Evolutionary conservation across 2,329 filamentous ascomycete genomes (phyloP).

Genomic region (Microdochium trichocladiopsis): DNA sequence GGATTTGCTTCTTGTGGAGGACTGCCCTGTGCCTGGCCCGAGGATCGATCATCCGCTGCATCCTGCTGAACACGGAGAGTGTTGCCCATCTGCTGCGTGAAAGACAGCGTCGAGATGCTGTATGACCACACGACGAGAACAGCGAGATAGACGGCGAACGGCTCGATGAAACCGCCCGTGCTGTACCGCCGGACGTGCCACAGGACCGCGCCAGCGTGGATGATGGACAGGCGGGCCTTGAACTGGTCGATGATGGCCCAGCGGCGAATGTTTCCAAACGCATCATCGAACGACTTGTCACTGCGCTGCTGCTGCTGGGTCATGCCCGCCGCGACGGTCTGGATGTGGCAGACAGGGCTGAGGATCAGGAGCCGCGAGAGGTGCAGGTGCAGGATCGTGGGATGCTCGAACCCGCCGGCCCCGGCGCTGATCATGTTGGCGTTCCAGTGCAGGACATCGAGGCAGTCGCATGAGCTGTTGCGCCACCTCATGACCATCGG

Average conservation of each 20-base stretch:
- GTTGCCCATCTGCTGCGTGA: not conserved
- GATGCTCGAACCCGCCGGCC: conserved; percentile 42
- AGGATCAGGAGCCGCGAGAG: conserved; percentile 44
- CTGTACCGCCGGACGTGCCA: conserved; percentile 39
- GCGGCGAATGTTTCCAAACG: conserved; percentile 3
- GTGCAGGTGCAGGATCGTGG: conserved; percentile 48
- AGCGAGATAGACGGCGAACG: conserved; percentile 26
- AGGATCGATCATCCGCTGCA: not conserved
- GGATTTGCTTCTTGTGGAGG: no score
- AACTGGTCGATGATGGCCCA: conserved; percentile 22
- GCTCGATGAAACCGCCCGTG: conserved; percentile 30
- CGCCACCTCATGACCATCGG: conserved; percentile 24
- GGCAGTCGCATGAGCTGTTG: conserved; percentile 34
- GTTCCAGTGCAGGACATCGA: conserved; percentile 52
- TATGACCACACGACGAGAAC: conserved; percentile 32
- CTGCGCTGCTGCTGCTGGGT: no score
- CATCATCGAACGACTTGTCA: not conserved
- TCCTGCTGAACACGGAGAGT: conserved; percentile 1
- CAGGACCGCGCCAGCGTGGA: conserved; percentile 35
- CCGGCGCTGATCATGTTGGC: conserved; percentile 44
- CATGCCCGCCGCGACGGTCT: conserved; percentile 20
- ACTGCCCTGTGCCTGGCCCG: not conserved
- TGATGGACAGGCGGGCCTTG: conserved; percentile 34
- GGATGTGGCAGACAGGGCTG: conserved; percentile 37
- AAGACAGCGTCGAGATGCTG: conserved; percentile 10